Conservation (phyloP, 2,329 filamentous ascomycete species). For the Colletotrichum eremochloae region DNA sequence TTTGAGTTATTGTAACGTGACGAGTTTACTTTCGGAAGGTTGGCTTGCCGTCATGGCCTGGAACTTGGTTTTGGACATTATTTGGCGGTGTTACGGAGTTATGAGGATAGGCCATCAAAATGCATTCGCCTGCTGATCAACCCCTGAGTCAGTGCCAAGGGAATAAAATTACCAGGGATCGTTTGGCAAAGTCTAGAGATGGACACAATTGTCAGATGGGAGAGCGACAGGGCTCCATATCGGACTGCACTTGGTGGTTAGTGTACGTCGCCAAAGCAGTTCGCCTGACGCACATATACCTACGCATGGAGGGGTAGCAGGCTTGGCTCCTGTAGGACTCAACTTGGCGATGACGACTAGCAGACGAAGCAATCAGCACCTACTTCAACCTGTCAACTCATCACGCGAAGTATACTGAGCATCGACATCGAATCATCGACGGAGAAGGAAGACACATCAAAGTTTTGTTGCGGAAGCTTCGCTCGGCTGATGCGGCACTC, state of each 20-base stretch:
- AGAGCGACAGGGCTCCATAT: background rate
- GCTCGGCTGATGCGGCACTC: slow-evolving; percentile 24
- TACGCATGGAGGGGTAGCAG: background rate
- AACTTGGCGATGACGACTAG: background rate
- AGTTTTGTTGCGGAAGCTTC: slow-evolving; percentile 28
- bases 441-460: background rate
- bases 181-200: slow-evolving; percentile 10
- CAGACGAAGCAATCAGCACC: slow-evolving; percentile 1
- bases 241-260: background rate
- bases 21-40: slow-evolving; percentile 35
- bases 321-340: background rate
- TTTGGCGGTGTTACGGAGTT: slow-evolving; percentile 39
- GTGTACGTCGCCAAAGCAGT: background rate
- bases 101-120: slow-evolving; percentile 17
- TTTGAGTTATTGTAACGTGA: slow-evolving; percentile 83
- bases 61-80: slow-evolving; percentile 25
- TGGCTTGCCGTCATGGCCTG: slow-evolving; percentile 25
- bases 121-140: slow-evolving; percentile 1
- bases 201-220: background rate
- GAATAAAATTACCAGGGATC: background rate
- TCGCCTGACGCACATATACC: background rate
- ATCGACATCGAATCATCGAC: slow-evolving; percentile 2
- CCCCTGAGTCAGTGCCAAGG: slow-evolving; percentile 27
- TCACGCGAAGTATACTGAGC: slow-evolving; percentile 14
- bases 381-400: slow-evolving; percentile 33